Evolutionary conservation across 2,329 filamentous ascomycete species (phyloP), one percentile per base, ranked within the genome.

Genomic region (Colletotrichum plurivorum): DNA sequence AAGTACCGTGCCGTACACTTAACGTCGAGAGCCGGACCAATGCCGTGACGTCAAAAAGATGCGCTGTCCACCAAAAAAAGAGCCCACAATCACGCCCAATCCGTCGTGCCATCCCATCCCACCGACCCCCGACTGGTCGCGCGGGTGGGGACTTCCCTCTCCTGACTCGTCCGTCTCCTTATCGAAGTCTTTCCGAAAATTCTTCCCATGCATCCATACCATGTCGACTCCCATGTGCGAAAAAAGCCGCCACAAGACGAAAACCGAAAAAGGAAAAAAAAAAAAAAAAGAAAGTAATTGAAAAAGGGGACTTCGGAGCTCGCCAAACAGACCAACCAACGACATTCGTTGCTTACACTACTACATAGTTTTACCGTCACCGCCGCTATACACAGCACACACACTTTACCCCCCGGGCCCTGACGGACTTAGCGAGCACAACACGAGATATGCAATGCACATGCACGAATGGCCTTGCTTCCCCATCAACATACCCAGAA

Each of bases 151-250:
- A 55, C 43, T 68, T 45, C 67, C 67, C 45, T 51, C 67, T 68
- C 60, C 67, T 69, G 67, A 69, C 67, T 69, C 67, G 67, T 63
- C 60, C 60, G 25, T 60, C 55, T 66, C 43, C 55, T 69, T 69
- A 69, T 69, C 55, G 36, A 54, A 69, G 31, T 61, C 16, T 66
- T 61, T 49, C 67, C 62, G 67, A 69, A 69, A 69, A 61, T 61
- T 69, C 67, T 60, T 69, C 54, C 52, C 56, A 61, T 27, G 20
- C 20, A 43, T 22, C 46, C 46, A 27, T 51, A 36, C 58, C 58
- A 52, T 66, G 41, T 41, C 7, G 31, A 36, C 31, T 43, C 13
- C 41, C 48, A 57, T 54, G 62, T 63, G 63, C 54, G 27, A 46
- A 20, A 45, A 48, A 54, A 36, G 31, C 31, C 31, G 31, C 31